phyloP scores from a whole-genome alignment of 2,329 filamentous ascomycete species.

The Pestalotiopsis sp. region DNA sequence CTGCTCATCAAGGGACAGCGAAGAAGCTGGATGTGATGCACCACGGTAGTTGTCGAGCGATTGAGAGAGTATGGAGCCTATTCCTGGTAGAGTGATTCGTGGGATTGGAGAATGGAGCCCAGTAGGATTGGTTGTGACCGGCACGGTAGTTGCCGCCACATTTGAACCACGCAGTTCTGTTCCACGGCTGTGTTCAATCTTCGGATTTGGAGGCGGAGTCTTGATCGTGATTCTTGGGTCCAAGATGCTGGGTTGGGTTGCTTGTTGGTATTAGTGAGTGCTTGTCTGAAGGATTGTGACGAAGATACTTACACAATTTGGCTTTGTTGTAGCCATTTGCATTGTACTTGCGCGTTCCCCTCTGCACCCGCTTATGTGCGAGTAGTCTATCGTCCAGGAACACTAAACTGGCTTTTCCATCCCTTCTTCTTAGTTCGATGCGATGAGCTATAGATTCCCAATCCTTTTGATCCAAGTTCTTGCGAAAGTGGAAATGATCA shows the following conservation, averaged over 20 bases:
- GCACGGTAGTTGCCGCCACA: background rate
- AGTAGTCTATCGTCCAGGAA: background rate
- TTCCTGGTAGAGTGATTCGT: background rate
- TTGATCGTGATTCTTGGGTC: background rate
- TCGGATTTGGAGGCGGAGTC: background rate
- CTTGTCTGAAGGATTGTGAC: background rate
- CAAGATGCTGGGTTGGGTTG: background rate
- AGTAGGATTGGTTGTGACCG: background rate
- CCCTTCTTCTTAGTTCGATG: background rate
- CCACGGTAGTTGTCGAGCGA: background rate
- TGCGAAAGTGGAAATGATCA: background rate
- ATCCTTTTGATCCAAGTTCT: background rate
- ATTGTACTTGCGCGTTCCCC: background rate
- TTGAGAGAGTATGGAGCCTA: constrained; percentile 14
- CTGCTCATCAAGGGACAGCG: background rate
- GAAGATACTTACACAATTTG: background rate
- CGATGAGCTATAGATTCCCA: background rate
- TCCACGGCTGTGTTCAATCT: background rate
- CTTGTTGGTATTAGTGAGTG: background rate
- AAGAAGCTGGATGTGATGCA: background rate
- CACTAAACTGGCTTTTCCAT: background rate
- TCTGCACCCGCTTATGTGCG: background rate
- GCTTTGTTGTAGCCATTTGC: background rate
- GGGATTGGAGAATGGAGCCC: background rate
- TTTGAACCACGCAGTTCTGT: background rate